These are phyloP conservation scores for Torulaspora delbrueckii DNA, from an alignment of 805 yeast genomes.

Conservation along the genomic window DNA sequence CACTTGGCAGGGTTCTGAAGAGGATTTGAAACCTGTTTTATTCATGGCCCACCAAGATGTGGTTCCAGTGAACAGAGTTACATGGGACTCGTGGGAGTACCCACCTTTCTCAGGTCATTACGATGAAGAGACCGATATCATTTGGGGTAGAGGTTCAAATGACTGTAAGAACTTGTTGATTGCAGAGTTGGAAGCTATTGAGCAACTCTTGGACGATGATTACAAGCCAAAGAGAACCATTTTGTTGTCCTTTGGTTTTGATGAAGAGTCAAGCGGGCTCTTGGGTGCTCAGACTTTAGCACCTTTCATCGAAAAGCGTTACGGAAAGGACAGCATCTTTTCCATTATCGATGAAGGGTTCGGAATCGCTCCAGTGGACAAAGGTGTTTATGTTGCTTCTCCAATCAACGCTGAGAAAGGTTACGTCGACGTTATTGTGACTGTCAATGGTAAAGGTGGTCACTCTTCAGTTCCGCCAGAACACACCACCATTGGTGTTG, in stretches of 20 bases:
- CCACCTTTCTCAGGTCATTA: constrained; percentile 64
- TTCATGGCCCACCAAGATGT: constrained; percentile 81
- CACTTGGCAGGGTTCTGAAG: constrained; percentile 57
- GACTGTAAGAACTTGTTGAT: constrained; percentile 72
- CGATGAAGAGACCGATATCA: constrained; percentile 49
- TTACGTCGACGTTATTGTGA: constrained; percentile 47
- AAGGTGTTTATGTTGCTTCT: constrained; percentile 43
- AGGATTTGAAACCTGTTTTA: constrained; percentile 55
- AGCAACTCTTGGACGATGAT: constrained; percentile 45
- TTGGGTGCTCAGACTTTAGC: constrained; percentile 54
- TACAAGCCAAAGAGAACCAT: constrained; percentile 60
- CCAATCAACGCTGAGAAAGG: constrained; percentile 63
- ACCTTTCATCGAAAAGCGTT: constrained; percentile 43
- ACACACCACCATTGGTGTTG: constrained; percentile 74
- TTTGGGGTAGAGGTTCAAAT: constrained; percentile 75
- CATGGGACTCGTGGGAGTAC: constrained; percentile 56
- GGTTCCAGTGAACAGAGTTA: constrained; percentile 67
- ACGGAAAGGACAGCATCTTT: constrained; percentile 57
- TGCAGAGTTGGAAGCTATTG: constrained; percentile 64
- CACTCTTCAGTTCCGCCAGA: constrained; percentile 79
- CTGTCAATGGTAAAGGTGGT: constrained; percentile 63
- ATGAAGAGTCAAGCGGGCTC: constrained; percentile 68
- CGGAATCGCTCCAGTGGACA: constrained; percentile 37
- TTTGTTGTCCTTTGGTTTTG: constrained; percentile 66
- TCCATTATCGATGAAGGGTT: constrained; percentile 71